Conservation (phyloP, 495 filamentous ascomycete species). For the Aspergillus ostianus region DNA sequence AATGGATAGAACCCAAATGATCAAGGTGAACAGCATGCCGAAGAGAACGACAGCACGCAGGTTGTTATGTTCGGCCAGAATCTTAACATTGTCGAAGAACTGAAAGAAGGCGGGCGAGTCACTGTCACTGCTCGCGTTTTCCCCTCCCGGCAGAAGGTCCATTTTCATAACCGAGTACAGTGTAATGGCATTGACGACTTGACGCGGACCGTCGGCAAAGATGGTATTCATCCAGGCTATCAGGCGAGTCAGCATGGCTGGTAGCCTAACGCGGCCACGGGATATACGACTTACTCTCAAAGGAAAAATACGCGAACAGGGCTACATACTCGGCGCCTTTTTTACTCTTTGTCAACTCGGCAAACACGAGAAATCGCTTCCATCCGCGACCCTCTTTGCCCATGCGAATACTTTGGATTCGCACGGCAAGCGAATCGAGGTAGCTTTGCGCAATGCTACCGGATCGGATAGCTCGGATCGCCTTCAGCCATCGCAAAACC, state of each 20-base stretch:
- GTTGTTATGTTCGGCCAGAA: slow-evolving; percentile 66
- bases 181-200: slow-evolving; percentile 84
- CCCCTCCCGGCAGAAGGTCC: slow-evolving; percentile 61
- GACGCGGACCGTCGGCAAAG: slow-evolving; percentile 86
- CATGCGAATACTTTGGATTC: slow-evolving; percentile 73
- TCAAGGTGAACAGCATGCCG: slow-evolving; percentile 86
- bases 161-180: slow-evolving; percentile 75
- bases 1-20: slow-evolving; percentile 84
- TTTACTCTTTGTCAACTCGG: slow-evolving; percentile 85
- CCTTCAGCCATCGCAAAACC: slow-evolving; percentile 71
- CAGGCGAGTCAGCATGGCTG: slow-evolving; percentile 17
- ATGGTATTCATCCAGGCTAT: slow-evolving; percentile 83
- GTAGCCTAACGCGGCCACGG: not conserved
- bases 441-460: slow-evolving; percentile 89
- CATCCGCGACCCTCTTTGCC: slow-evolving; percentile 66
- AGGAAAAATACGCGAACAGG: slow-evolving; percentile 90
- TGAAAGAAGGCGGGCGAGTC: slow-evolving; percentile 46
- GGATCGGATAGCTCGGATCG: slow-evolving; percentile 72
- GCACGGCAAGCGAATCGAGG: slow-evolving; percentile 79
- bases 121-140: slow-evolving; percentile 47
- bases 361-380: slow-evolving; percentile 87
- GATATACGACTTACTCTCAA: slow-evolving; percentile 63
- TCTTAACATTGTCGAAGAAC: slow-evolving; percentile 74
- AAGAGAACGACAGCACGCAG: slow-evolving; percentile 77
- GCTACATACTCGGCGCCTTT: slow-evolving; percentile 90